These are phyloP conservation scores for Sphagnum contortum DNA, from an alignment of 225 moss, liverwort and hornwort genomes.

Conservation along the genomic window DNA sequence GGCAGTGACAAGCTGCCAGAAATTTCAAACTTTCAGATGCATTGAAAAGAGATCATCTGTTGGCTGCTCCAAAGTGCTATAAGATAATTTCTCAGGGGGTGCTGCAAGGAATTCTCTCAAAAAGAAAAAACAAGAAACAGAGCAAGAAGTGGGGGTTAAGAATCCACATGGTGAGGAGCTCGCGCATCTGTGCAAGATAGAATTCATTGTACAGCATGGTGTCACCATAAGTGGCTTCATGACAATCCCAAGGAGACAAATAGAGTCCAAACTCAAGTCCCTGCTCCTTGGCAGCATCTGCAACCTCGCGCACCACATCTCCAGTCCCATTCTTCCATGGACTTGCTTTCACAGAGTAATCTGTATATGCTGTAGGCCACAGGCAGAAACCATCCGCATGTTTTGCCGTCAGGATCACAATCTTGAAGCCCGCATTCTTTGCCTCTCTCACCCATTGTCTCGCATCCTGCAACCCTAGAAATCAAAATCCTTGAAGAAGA, in stretches of 20 bases:
- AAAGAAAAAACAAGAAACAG: too few species aligned
- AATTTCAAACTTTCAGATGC: too few species aligned
- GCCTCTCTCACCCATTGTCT: slow-evolving; percentile 73
- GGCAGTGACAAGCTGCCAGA: too few species aligned
- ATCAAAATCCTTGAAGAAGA: too few species aligned
- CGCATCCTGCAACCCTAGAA: slow-evolving; percentile 26
- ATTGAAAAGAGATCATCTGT: too few species aligned
- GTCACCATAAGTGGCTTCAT: slow-evolving; percentile 67
- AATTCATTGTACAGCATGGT: slow-evolving; percentile 61
- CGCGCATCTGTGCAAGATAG: slow-evolving; percentile 70
- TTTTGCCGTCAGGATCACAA: slow-evolving; percentile 72
- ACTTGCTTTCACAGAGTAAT: slow-evolving; percentile 68
- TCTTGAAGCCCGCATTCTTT: slow-evolving; percentile 64
- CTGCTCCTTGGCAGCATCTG: slow-evolving; percentile 50
- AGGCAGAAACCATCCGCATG: slow-evolving; percentile 96
- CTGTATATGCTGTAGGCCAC: slow-evolving; percentile 75
- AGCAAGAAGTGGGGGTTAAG: background rate
- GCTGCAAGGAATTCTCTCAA: too few species aligned
- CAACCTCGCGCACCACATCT: slow-evolving; percentile 65
- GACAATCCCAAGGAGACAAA: slow-evolving; percentile 84
- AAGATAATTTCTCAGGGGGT: too few species aligned
- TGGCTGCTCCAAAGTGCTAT: too few species aligned
- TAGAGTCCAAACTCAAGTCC: slow-evolving; percentile 74
- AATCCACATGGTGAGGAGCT: slow-evolving; percentile 60
- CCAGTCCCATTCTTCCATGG: slow-evolving; percentile 63